Base-by-base conservation (phyloP, 305 asterid species). In the Fraxinus sp. region DNA sequence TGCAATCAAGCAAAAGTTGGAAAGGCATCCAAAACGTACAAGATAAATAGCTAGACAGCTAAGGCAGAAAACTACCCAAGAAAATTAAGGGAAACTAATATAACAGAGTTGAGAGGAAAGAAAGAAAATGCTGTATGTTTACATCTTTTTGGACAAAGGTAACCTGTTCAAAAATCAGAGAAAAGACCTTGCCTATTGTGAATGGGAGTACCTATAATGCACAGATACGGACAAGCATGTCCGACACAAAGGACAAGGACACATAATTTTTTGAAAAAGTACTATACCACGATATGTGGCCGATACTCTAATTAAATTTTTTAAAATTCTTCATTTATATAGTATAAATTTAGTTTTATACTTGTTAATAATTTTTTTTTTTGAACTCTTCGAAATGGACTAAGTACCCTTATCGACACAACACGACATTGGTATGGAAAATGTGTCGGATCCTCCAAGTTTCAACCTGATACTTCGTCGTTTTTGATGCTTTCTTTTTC, bases 1-100 rank as follows among this genome's bases (percentile, higher is more conserved):
- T 0, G 71, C 13, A 70, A 70, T 71, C 32, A 71, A 72, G 77
- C 10, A 3, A 77, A 71, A 72, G 78, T 57, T 83, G 66, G 80
- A 85, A 41, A 83, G 55, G 33, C 22, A 57, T 70, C 52, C 59
- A 11, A 79, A 72, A 70, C 0, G 3, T 11, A 14, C 43, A 26
- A 79, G 35, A 74, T n/a, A 79, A 43, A 8, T n/a, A 30, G 39
- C 26, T 16, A 33, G 77, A 41, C 52, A 16, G 64, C 30, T 2
- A 75, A 76, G 75, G 62, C 55, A 75, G 4, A 11, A 57, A 37
- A 28, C 41, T 7, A 14, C 59, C 68, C 18, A 2, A 49, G 28
- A 52, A 9, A 57, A 52, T 14, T 28, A 77, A 52, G 24, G 43
- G 24, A 26, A 30, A 46, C 37, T 14, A 26, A 24, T n/a, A 26